Evolutionary conservation across 768 basidiomycete species (phyloP), one percentile per base, ranked within the genome.

Genomic region (Suillus americanus): DNA sequence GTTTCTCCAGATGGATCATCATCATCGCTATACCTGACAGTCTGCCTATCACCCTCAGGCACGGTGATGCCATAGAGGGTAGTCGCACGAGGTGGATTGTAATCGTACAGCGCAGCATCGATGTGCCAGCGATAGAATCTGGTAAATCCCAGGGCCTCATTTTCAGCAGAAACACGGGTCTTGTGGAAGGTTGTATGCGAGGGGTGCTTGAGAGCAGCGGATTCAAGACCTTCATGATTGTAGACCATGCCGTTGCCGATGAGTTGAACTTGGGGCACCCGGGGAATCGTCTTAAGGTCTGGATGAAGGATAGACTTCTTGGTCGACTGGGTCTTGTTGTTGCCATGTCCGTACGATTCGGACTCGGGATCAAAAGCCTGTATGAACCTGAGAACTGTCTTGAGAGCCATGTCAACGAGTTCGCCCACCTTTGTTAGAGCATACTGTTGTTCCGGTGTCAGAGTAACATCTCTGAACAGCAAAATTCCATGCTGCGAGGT

Each of bases 111-210:
- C 2, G 92, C 92, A 1, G 95, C 94, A 69, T 95, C 94, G 75
- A 95, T 95, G 75, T 96, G 92, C 93, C 94, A 95, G 57, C 94
- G 82, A 75, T 94, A 95, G 82, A 91, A 95, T 45, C 94, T 84
- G n/a, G 94, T 95, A 53, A 82, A 75, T n/a, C 92, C 93, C 61
- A 84, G 82, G 9, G 78, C 86, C 69, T 91, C 90, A 66, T 95
- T 94, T 71, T 90, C 90, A 3, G 81, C 78, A 12, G 88, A 86
- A 41, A 96, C 82, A 25, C 76, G 77, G 40, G 89, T 90, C 78
- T 92, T 94, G 81, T 97, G 95, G 79, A 96, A 97, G 3, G 89
- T 90, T 55, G 83, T 87, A 77, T 96, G 94, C 59, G 85, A 87
- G 3, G 93, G 94, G 73, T 97, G 94, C 77, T 91, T 94, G 72